A percentile compares a stretch with the other conserved stretches of the same genome.
These are phyloP conservation scores for Phalaenopsis aphrodite DNA, from an alignment of 106 monocot species.

Conservation along the genomic window DNA sequence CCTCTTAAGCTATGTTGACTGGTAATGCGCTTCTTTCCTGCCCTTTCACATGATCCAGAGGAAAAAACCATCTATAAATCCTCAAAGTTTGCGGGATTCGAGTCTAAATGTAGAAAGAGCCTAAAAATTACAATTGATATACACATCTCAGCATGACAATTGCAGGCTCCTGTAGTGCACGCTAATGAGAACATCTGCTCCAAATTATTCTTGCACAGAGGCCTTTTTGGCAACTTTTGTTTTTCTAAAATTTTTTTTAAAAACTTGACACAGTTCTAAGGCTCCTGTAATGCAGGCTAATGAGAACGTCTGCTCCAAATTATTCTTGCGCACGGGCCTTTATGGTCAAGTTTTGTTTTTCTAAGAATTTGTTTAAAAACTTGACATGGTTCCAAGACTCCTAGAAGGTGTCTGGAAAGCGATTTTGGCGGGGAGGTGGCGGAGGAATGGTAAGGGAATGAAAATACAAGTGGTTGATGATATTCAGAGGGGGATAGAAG, in stretches of 20 bases:
- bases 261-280: background rate
- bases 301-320: background rate
- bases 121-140: background rate
- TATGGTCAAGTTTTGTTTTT: too few relatives aligned
- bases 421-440: too few relatives aligned
- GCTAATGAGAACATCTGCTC: background rate
- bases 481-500: too few relatives aligned
- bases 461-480: too few relatives aligned
- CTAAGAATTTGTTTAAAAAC: too few relatives aligned
- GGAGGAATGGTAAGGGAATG: too few relatives aligned
- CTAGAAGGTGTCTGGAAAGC: too few relatives aligned
- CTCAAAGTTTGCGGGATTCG: background rate
- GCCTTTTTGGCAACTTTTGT: too few relatives aligned
- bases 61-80: background rate
- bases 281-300: background rate
- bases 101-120: background rate
- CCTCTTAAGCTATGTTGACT: background rate
- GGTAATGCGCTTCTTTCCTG: background rate
- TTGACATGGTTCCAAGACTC: background rate
- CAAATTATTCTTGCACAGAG: background rate
- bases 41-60: background rate
- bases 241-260: too few relatives aligned
- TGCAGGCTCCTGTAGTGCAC: background rate
- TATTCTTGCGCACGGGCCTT: background rate
- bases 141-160: background rate